These are phyloP conservation scores for Penicillium daleae DNA, from an alignment of 495 filamentous ascomycete genomes.

Conservation along the genomic window DNA sequence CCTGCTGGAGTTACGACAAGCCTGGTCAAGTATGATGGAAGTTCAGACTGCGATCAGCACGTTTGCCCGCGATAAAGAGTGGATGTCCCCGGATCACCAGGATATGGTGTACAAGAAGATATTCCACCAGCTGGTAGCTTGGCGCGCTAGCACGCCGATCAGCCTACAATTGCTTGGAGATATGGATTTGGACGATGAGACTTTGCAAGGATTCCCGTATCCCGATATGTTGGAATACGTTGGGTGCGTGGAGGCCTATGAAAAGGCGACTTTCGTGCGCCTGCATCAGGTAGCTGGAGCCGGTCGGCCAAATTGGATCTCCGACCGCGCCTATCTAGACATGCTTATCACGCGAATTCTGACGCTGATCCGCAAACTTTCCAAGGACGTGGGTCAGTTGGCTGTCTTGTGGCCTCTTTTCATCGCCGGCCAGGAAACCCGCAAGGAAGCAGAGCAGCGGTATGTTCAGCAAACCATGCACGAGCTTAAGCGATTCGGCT, in stretches of 20 bases:
- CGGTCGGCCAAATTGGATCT: conserved; percentile 35
- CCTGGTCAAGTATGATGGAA: conserved; percentile 49
- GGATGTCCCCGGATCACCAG: conserved; percentile 39
- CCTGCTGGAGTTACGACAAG: conserved; percentile 38
- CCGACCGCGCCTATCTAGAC: conserved; percentile 33
- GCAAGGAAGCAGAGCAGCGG: conserved; percentile 38
- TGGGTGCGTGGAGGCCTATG: conserved; percentile 47
- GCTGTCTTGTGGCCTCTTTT: conserved; percentile 45
- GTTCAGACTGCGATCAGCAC: conserved; percentile 43
- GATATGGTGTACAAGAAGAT: conserved; percentile 41
- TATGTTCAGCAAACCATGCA: conserved; percentile 44
- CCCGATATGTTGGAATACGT: conserved; percentile 43
- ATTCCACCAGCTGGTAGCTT: conserved; percentile 36
- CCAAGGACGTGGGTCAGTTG: conserved; percentile 43
- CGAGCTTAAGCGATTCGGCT: conserved; percentile 41
- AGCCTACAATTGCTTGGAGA: conserved; percentile 36
- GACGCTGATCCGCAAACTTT: conserved; percentile 37
- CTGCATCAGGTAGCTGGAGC: conserved; percentile 43
- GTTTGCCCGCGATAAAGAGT: conserved; percentile 43
- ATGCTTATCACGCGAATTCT: conserved; percentile 42
- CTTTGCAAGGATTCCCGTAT: conserved; percentile 33
- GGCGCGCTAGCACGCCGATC: conserved; percentile 40
- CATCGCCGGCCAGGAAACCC: conserved; percentile 43
- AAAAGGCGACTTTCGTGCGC: conserved; percentile 45
- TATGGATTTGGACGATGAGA: conserved; percentile 42